Evolutionary conservation across 179 eudicot genomes (phyloP).

Genomic region (Patellifolia procumbens): DNA sequence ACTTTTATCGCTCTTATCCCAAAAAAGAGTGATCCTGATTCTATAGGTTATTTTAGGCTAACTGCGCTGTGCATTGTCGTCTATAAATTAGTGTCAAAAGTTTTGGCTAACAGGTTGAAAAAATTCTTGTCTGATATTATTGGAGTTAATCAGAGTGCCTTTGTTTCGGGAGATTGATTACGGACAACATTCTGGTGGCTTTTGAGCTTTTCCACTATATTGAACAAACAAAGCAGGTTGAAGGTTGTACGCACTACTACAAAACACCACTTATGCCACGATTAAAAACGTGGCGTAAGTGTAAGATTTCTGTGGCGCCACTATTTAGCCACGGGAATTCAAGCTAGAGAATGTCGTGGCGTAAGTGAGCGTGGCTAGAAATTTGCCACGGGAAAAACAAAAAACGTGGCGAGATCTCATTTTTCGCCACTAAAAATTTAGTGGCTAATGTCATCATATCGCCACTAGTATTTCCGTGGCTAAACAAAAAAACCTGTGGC

Average conservation of each 20-base stretch:
- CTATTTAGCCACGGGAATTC: no score
- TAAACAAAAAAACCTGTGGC: no score
- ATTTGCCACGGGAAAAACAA: no score
- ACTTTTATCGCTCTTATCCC: slow-evolving; percentile 2
- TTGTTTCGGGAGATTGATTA: background rate
- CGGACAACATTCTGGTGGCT: background rate
- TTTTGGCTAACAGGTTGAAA: background rate
- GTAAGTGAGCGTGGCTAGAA: no score
- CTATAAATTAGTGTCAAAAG: background rate
- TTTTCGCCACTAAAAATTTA: no score
- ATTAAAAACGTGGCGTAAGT: no score
- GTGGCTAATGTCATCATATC: no score
- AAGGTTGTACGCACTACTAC: background rate
- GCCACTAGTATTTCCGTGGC: no score
- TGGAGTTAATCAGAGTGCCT: background rate
- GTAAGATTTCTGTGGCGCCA: no score
- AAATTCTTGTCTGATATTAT: background rate
- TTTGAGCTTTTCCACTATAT: slow-evolving; percentile 4
- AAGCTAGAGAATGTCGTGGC: no score
- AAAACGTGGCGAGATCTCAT: no score
- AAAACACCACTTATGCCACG: no score
- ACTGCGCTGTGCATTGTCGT: background rate
- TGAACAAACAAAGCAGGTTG: background rate
- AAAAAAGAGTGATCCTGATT: background rate
- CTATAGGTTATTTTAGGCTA: background rate